Percentiles rank a stretch among this genome's conserved stretches.
Conservation (phyloP, 2,329 filamentous ascomycete genomes). For the Furcasterigmium sp. region DNA sequence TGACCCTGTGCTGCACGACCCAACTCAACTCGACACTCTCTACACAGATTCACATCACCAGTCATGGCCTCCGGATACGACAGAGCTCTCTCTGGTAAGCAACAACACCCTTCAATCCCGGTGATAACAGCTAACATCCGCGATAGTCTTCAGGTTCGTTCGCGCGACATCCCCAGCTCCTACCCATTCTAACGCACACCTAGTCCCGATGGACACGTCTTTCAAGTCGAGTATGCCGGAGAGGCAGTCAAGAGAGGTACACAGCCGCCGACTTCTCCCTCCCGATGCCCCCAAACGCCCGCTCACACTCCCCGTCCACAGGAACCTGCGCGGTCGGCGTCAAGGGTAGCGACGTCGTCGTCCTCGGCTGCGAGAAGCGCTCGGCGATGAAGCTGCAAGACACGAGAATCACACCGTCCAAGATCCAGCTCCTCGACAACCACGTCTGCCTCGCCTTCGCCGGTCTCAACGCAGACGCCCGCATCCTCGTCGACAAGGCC, state of each 20-base stretch:
- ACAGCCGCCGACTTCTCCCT: constrained; percentile 9
- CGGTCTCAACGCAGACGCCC: constrained; percentile 93
- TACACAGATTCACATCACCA: constrained; percentile 5
- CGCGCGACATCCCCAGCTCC: constrained; percentile 6
- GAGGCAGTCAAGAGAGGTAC: constrained; percentile 97
- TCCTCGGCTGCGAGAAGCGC: constrained; percentile 96
- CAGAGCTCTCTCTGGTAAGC: constrained; percentile 93
- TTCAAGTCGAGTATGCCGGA: constrained; percentile 98
- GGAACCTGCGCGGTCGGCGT: constrained; percentile 97
- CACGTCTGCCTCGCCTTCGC: constrained; percentile 97
- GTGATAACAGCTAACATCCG: constrained; percentile 37
- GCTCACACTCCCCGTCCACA: constrained; percentile 28
- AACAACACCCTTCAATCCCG: constrained; percentile 21
- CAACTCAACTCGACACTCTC: not conserved
- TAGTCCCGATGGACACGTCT: constrained; percentile 98
- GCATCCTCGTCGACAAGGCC: constrained; percentile 97
- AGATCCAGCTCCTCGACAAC: constrained; percentile 92
- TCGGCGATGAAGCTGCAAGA: constrained; percentile 99
- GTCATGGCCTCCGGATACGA: constrained; percentile 92
- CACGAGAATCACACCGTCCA: constrained; percentile 96
- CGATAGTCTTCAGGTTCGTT: constrained; percentile 75
- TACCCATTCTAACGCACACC: constrained; percentile 34
- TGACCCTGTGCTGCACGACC: constrained; percentile 2
- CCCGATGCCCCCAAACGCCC: constrained; percentile 7
- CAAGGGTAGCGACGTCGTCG: constrained; percentile 90